Base-by-base conservation (phyloP, 352 stramenopile genomes). In the Phytophthora constricta region DNA sequence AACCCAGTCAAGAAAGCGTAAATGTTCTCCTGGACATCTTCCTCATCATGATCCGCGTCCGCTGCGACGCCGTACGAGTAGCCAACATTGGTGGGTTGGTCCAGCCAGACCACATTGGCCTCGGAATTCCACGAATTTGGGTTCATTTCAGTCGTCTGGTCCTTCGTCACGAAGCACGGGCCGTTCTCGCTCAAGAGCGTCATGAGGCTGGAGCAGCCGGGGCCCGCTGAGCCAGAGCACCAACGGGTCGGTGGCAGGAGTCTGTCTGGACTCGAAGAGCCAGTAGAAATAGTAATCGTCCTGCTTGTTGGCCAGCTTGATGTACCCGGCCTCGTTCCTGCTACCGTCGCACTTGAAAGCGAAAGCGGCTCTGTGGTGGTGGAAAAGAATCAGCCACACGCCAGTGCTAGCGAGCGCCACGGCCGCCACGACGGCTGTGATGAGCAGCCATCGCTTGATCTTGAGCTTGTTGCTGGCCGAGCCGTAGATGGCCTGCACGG, bases 81-180 rank as follows among this genome's bases (percentile, higher is more conserved):
- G 11, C 85, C 85, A n/a, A 86, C 77, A 43, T 72, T 70, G 13
- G 72, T 72, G 1, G 82, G 82, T 39, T 88, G 79, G 63, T 90
- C 81, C 25, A 93, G 67, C 68, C 79, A 93, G 39, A 93, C 73
- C 27, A 93, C 64, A 52, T 89, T 90, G 22, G 83, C 83, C 34
- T 79, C 59, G 9, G 71, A 43, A 52, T 84, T 91, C 85, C 85
- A 93, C 65, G 77, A 80, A 58, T 82, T 72, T 22, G 68, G 68
- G 63, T 93, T 93, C 0, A 49, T 27, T 42, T 63, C 34, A 0
- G 77, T 86, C 25, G 68, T 68, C 33, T 79, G 54, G 53, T 87
- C 74, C 1, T 74, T 28, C 1, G 85, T 64, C 0, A 90, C 52
- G n/a, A 54, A 48, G 34, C 80, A 90, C 16, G 83, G 79, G 3